Percentiles rank a stretch among this genome's conserved stretches.
Evolutionary conservation across 2,329 filamentous ascomycete species (phyloP).

Genomic region (Pestalotiopsis sp.): DNA sequence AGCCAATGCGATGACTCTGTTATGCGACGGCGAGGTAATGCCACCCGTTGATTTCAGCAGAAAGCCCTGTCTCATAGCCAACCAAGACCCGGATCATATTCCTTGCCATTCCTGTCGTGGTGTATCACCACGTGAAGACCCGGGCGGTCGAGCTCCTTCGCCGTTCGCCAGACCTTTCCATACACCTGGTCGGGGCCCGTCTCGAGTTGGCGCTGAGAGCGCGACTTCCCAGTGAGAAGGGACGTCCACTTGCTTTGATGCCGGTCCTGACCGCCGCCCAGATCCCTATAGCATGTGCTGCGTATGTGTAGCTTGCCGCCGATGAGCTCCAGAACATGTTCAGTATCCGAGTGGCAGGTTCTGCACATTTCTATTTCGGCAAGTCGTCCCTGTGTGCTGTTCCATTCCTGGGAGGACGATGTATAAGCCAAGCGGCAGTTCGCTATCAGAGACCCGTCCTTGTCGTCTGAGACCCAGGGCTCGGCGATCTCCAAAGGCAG

Average conservation of each 20-base stretch:
- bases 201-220: too few species aligned
- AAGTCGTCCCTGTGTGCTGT: not conserved
- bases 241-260: not conserved
- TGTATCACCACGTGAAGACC: not conserved
- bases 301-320: conserved; percentile 1
- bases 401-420: not conserved
- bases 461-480: not conserved
- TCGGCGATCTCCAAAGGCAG: not conserved
- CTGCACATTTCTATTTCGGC: not conserved
- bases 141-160: not conserved
- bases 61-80: too few species aligned
- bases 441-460: not conserved
- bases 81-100: too few species aligned
- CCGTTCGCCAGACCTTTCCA: not conserved
- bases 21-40: too few species aligned
- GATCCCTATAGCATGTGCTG: not conserved
- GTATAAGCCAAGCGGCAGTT: not conserved
- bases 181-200: not conserved
- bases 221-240: not conserved
- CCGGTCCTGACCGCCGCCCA: not conserved
- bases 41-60: too few species aligned
- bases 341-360: not conserved
- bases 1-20: too few species aligned
- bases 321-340: not conserved
- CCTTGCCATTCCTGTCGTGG: not conserved